Base-by-base conservation (phyloP, 441 rosid species). In the Populus hybrid region DNA sequence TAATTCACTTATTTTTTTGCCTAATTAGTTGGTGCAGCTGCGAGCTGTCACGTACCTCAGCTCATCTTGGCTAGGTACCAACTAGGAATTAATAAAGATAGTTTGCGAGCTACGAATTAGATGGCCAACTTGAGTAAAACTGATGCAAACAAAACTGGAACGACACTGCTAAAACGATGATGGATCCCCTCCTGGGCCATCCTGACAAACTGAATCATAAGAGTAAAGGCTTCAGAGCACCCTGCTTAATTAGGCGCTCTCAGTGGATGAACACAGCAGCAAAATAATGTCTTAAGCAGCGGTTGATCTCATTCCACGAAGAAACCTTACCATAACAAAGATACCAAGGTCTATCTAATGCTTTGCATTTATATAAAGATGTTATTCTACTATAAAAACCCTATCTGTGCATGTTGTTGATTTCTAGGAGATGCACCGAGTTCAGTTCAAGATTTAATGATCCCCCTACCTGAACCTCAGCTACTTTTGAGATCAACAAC, bases 401-500 rank as follows among this genome's bases (percentile, higher is more conserved):
- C 50, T 74, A 68, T 56, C 64, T 78, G 56, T 78, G 66, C 74
- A 68, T 70, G 38, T 28, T 70, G 38, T 28, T 66, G 72, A 61
- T 68, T 63, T 12, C 70, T n/a, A 35, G 50, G 33, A n/a, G 65
- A 68, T 20, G 20, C 74, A 72, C 82, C 65, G 70, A 50, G 76
- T 77, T 78, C 71, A 9, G 50, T 50, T 59, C 29, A 74, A 77
- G 71, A 69, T 73, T 21, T 18, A 16, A 74, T 35, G 65, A 40
- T 6, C 33, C 9, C 63, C 69, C 28, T 28, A 18, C 67, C 68
- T 69, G 36, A 14, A n/a, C 76, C 56, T 73, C 50, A 40, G 74
- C 81, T 76, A 72, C 70, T 72, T 84, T 80, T 88, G 1, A 94
- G 88, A 81, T 91, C 92, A 74, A 90, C 83, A 35, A 92, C 97